Base-by-base conservation (phyloP, 805 yeast species). In the Cyberlindnera suaveolens region DNA sequence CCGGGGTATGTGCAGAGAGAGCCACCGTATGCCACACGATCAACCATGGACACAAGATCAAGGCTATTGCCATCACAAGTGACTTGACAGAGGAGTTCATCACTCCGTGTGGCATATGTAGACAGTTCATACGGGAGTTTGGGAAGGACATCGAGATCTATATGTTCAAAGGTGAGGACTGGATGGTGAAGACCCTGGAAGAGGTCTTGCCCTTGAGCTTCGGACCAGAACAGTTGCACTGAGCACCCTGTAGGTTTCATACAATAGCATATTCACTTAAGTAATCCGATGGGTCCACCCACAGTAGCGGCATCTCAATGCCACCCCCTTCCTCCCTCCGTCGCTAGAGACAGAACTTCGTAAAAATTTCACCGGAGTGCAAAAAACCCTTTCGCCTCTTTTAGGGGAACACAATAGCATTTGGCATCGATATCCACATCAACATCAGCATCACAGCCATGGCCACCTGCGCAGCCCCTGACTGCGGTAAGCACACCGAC, bases 41-140 rank as follows among this genome's bases (percentile, higher is more conserved):
- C 6, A 69, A 71, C 44, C 34, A 53, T 34, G 78, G 78, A 0
- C 63, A 67, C 43, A 57, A 48, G 19, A 74, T 82, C 58, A 67
- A 64, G 45, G 86, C 85, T 1, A 65, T 87, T 44, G 95, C 82
- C 4, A 75, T 87, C 9, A 68, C 85, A 4, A 74, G 85, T 18
- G 90, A 82, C 56, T 52, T 72, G 36, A 56, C 58, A 1, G 73
- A 72, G 2, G 74, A 53, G 26, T 50, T 81, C 27, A 80, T 85
- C 10, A 70, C 90, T 9, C 99, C 99, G 0, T 91, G 99, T 61
- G 99, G 99, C 4, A 82, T 93, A 31, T 91, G 99, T 57, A 71
- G 99, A 42, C 99, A 91, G 63, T 77, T 84, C 43, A 78, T 91
- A 29, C 70, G 96, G 32, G 99, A 91, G 61, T 91, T 90, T 61